Conservation (phyloP, 73 alveolate genomes). For the Uronychia setigera region DNA sequence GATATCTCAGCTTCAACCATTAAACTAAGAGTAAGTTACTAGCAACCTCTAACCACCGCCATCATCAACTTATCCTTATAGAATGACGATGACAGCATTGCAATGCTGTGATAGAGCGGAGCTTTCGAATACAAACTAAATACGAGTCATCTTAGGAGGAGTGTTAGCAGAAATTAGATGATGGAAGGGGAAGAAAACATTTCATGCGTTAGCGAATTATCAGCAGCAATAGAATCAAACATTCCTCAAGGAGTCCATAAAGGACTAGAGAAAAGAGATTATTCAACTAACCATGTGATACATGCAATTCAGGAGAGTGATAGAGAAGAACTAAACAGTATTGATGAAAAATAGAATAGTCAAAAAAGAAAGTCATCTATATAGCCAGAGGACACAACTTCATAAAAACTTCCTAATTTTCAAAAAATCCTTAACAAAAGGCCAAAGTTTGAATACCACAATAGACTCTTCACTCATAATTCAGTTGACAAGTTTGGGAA, state of each 20-base stretch:
- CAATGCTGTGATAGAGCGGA: neutral
- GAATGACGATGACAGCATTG: neutral
- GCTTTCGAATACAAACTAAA: neutral
- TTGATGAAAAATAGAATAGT: neutral
- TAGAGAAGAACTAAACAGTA: neutral
- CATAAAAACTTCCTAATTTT: neutral
- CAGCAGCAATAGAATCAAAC: neutral
- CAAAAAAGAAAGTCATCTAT: too few relatives aligned
- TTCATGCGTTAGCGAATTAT: neutral
- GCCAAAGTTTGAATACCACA: neutral
- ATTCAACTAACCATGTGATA: neutral
- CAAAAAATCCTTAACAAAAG: neutral
- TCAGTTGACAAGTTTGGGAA: neutral
- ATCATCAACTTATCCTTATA: neutral
- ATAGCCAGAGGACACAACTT: neutral
- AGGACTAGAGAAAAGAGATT: neutral
- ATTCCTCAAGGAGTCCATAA: neutral
- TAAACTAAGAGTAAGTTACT: neutral
- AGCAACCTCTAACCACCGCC: too few relatives aligned
- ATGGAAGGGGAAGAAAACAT: constrained; percentile 1
- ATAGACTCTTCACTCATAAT: neutral
- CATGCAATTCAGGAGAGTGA: neutral
- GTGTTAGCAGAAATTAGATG: neutral
- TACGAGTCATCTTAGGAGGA: neutral
- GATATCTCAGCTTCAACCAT: neutral